phyloP scores from a whole-genome alignment of 305 asterid genomes.

The Fraxinus albicans region DNA sequence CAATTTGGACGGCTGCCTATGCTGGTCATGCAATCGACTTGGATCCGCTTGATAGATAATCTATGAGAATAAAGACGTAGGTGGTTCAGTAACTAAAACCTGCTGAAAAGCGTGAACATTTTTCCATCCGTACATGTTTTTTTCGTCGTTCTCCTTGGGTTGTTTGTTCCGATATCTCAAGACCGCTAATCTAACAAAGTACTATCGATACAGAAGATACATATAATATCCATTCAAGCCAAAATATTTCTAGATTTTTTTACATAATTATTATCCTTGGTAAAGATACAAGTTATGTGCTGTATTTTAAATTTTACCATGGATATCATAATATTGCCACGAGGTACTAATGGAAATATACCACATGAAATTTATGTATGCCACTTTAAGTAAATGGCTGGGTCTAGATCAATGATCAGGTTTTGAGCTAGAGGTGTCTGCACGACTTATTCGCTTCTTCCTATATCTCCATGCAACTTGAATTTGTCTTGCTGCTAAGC shows the following conservation, averaged over 20 bases:
- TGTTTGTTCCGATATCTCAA: neutral
- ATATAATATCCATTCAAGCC: neutral
- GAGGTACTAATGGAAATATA: neutral
- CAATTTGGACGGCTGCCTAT: neutral
- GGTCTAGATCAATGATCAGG: neutral
- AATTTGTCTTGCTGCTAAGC: conserved; percentile 48
- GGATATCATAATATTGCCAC: neutral
- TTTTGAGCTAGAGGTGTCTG: conserved; percentile 24
- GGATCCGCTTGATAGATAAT: too few relatives aligned
- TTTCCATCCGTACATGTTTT: neutral
- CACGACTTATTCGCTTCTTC: conserved; percentile 46
- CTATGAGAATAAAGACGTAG: too few relatives aligned
- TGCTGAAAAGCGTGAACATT: neutral
- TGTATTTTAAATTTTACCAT: neutral
- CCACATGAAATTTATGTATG: neutral
- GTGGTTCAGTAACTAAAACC: neutral
- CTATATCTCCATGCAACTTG: conserved; percentile 71
- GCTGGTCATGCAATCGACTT: neutral
- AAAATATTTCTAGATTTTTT: neutral
- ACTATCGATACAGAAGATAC: neutral
- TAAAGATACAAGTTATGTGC: neutral
- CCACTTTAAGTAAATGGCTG: neutral
- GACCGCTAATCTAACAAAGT: neutral
- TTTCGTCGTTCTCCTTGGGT: neutral
- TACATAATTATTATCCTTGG: neutral